Base-by-base conservation (phyloP, 2,329 filamentous ascomycete genomes). In the Aspergillus niger region DNA sequence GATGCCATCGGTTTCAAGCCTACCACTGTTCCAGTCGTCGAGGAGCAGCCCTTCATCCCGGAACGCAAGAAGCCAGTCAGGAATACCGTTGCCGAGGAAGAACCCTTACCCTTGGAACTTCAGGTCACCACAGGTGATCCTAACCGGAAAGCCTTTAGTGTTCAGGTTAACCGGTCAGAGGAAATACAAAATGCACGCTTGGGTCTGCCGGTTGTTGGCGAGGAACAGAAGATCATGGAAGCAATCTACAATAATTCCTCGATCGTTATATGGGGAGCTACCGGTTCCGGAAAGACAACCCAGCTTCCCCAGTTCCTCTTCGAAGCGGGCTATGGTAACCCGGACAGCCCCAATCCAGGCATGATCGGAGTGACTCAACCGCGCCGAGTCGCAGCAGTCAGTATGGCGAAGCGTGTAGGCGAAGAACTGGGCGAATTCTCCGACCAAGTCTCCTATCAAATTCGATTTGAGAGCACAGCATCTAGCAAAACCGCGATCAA, bases 201-300 rank as follows among this genome's bases (percentile, higher is more conserved):
- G 50, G 86, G 90, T 58, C 83, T 99, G 15, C 95, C 95, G 0
- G 91, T 99, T 1, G 92, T 98, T 1, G 91, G 91, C 1, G 93
- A 98, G 74, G 95, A 99, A 76, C 95, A 99, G 73, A 92, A 90
- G 70, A 93, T 99, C 30, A 98, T 99, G 93, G 95, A 99, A 77
- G 92, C 93, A 1, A 92, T 99, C 52, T 90, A 97, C 76, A 94
- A 94, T 72, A 90, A 97, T 73, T 86, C 94, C 55, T 88, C 92
- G 3, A 91, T 97, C 1, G 90, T 99, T 10, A 87, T 99, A 7
- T 97, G 94, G 79, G 95, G 95, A 76, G 90, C 92, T 13, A 99
- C 96, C 36, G 95, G 95, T 76, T 97, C 92, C 64, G 95, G 95
- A 74, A 99, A 99, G 77, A 99, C 96, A 0, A 99, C 95, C 0